Conservation (phyloP, 2,329 filamentous ascomycete genomes). For the Aspergillus brunneoviolaceus region DNA sequence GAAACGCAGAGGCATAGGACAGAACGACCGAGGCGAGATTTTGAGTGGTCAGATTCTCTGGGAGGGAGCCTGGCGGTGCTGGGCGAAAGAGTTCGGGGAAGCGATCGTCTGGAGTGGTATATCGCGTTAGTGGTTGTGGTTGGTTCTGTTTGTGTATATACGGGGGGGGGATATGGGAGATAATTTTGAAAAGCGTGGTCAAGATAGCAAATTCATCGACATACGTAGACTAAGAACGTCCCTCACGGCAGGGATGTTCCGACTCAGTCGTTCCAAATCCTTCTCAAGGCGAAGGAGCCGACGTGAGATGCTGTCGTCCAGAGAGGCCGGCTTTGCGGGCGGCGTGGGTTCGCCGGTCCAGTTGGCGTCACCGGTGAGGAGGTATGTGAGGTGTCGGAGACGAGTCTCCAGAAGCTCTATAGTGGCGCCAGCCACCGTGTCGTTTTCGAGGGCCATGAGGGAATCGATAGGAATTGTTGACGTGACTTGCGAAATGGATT, state of each 20-base stretch:
- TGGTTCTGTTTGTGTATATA: background rate
- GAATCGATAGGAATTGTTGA: background rate
- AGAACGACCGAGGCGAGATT: constrained; percentile 44
- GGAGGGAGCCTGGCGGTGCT: constrained; percentile 32
- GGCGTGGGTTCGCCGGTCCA: constrained; percentile 41
- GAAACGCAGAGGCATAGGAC: constrained; percentile 47
- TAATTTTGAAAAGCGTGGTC: background rate
- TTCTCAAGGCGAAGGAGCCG: constrained; percentile 40
- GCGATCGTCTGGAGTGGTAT: constrained; percentile 33
- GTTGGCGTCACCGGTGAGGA: constrained; percentile 43
- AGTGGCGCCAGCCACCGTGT: constrained; percentile 39
- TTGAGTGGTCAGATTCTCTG: constrained; percentile 36
- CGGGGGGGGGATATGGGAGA: background rate
- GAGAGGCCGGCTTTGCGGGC: constrained; percentile 33
- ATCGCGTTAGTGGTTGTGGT: constrained; percentile 4
- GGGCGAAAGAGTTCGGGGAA: constrained; percentile 45
- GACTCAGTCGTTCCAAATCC: constrained; percentile 40
- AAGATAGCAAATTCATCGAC: constrained; percentile 10
- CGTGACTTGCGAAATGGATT: background rate
- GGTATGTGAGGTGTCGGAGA: constrained; percentile 45
- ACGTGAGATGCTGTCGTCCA: constrained; percentile 41
- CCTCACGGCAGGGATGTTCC: constrained; percentile 38
- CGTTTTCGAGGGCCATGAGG: constrained; percentile 36
- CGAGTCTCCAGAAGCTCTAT: constrained; percentile 47
- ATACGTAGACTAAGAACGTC: constrained; percentile 46